Evolutionary conservation across 306 rosid species (phyloP), one percentile per base, ranked within the genome.

Genomic region (Astragalus glycyphyllos): DNA sequence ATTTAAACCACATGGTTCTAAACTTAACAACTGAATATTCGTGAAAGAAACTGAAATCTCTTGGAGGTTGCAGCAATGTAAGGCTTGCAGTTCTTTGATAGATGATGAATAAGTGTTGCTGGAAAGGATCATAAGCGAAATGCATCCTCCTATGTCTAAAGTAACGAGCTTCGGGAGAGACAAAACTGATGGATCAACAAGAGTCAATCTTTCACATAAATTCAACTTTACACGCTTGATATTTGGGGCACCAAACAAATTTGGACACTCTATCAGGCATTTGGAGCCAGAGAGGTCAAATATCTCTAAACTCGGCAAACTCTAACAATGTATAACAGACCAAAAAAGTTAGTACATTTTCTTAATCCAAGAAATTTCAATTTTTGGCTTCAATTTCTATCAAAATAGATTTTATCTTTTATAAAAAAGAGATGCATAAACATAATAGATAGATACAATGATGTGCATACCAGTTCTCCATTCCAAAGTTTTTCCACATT

Each of bases 1-100:
- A 4, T 41, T 54, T 20, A 76, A 59, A 14, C 26, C 58, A 0
- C 49, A 55, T 0, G 0, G 0, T 4, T 0, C 4, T 5, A 60
- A 68, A 6, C 0, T 0, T 10, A 73, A 29, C 8, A 6, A 4
- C 0, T 9, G 3, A 60, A 0, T 26, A 2, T 4, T 7, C 5
- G 11, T 40, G 29, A n/a, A 5, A 5, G 49, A 3, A n/a, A 38
- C 6, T 12, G 71, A 53, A 38, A 73, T 26, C 7, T 63, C 46
- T 9, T 13, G 40, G 4, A 63, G 14, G 14, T 47, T 62, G 4
- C 1, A 0, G 68, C 78, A 73, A 0, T 2, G 0, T 0, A 0
- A 0, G 0, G 61, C 65, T 4, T 0, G 0, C 4, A 77, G 15
- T 0, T 0, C 0, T 13, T 0, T 11, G 2, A 72, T 69, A 11